Conservation (phyloP, 2,329 filamentous ascomycete species). For the Albifimbria verrucaria region DNA sequence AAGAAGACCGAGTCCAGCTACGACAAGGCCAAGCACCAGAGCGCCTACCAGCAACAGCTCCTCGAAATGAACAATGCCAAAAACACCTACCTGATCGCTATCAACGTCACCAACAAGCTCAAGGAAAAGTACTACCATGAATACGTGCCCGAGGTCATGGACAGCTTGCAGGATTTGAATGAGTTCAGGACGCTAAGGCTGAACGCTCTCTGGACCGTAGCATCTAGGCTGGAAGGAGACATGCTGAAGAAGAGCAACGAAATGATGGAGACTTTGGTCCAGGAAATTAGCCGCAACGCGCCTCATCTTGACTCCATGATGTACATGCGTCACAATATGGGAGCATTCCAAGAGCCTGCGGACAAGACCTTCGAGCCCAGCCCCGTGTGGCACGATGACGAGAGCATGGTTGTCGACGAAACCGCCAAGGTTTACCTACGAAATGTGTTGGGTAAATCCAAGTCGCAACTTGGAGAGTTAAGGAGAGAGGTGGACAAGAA, state of each 20-base stretch:
- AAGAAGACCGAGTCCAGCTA: slow-evolving; percentile 96
- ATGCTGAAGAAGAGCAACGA: slow-evolving; percentile 72
- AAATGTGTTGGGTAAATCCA: slow-evolving; percentile 89
- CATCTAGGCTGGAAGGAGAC: slow-evolving; percentile 74
- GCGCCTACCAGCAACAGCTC: slow-evolving; percentile 87
- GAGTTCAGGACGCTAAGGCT: slow-evolving; percentile 83
- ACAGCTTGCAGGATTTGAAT: slow-evolving; percentile 89
- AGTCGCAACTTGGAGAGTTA: slow-evolving; percentile 75
- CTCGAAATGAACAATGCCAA: slow-evolving; percentile 97
- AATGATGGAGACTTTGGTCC: slow-evolving; percentile 67
- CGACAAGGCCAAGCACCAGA: slow-evolving; percentile 89
- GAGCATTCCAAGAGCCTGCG: slow-evolving; percentile 75
- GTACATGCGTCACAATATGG: slow-evolving; percentile 92
- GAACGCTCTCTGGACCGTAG: slow-evolving; percentile 81
- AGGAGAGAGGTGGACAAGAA: slow-evolving; percentile 83
- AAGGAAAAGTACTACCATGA: slow-evolving; percentile 98
- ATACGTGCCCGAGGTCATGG: slow-evolving; percentile 89
- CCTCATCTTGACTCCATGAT: slow-evolving; percentile 94
- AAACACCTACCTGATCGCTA: slow-evolving; percentile 94
- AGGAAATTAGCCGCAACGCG: slow-evolving; percentile 83
- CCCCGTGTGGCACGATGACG: slow-evolving; percentile 95
- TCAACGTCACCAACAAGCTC: slow-evolving; percentile 96
- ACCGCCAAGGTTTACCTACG: slow-evolving; percentile 84
- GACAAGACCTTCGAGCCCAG: slow-evolving; percentile 90
- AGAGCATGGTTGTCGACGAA: slow-evolving; percentile 81